Conservation (phyloP, 768 basidiomycete genomes). For the Lepiota venenata region DNA sequence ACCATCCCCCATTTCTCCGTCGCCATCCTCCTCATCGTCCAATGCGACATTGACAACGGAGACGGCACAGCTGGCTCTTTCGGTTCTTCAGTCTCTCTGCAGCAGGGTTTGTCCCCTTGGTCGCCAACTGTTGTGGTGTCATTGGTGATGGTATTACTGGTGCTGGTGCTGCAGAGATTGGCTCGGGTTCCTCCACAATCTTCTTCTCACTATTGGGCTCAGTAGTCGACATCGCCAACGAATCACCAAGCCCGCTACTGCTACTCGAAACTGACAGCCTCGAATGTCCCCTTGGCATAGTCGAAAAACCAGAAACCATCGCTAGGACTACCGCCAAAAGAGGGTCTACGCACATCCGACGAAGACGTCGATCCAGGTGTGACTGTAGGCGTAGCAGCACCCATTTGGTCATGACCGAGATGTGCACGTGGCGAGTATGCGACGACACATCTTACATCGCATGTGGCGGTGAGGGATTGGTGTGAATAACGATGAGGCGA, state of each 20-base stretch:
- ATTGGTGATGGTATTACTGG: no score
- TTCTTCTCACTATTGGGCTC: constrained; percentile 18
- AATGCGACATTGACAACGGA: constrained; percentile 39
- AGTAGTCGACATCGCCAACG: constrained; percentile 38
- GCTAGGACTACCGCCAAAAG: constrained; percentile 4
- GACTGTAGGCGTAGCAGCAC: constrained; percentile 57
- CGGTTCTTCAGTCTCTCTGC: not conserved
- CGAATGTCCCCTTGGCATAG: constrained; percentile 7
- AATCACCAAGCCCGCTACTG: constrained; percentile 25
- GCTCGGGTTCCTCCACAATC: not conserved
- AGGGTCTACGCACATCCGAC: constrained; percentile 24
- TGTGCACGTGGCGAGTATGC: constrained; percentile 83
- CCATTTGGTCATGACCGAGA: constrained; percentile 85
- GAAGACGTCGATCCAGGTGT: constrained; percentile 39
- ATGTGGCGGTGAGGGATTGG: constrained; percentile 49
- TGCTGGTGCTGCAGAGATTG: not conserved
- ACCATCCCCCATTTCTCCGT: constrained; percentile 16
- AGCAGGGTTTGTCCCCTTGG: constrained; percentile 8
- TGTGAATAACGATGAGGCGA: constrained; percentile 50
- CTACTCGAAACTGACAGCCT: constrained; percentile 3
- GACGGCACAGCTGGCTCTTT: constrained; percentile 10
- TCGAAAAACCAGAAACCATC: not conserved
- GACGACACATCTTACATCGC: constrained; percentile 90
- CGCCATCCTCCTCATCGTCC: constrained; percentile 45
- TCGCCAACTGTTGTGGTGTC: no score